Conservation (phyloP, 2,329 filamentous ascomycete species). For the Stromatinia cepivora region DNA sequence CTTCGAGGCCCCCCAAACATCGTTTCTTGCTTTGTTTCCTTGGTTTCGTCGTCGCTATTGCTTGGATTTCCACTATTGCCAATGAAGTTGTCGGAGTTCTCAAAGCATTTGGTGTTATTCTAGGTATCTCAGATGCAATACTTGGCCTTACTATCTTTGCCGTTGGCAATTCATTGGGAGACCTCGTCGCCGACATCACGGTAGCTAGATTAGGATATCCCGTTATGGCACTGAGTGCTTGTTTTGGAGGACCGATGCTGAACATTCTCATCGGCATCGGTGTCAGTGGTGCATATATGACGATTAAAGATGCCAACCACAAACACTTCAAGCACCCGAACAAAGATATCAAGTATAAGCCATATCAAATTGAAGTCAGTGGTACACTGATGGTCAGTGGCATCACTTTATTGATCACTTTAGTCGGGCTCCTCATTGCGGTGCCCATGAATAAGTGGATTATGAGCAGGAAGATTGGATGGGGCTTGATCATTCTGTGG, state of each 20-base stretch:
- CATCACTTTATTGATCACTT: constrained; percentile 76
- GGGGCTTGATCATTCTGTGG: constrained; percentile 79
- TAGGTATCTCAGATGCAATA: constrained; percentile 92
- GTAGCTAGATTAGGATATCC: constrained; percentile 91
- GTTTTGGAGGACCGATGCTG: constrained; percentile 97
- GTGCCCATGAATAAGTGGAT: constrained; percentile 87
- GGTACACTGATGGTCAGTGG: constrained; percentile 84
- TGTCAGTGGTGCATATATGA: constrained; percentile 87
- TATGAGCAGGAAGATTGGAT: constrained; percentile 80
- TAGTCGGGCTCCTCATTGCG: constrained; percentile 73
- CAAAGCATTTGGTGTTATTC: constrained; percentile 87
- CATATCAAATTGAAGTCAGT: constrained; percentile 81
- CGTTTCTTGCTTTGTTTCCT: constrained; percentile 81
- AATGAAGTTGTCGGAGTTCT: constrained; percentile 94
- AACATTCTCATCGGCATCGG: constrained; percentile 96
- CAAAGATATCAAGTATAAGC: constrained; percentile 63
- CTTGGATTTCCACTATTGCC: constrained; percentile 95
- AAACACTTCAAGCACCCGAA: constrained; percentile 67
- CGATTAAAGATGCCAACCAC: constrained; percentile 66
- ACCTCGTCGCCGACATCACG: constrained; percentile 92
- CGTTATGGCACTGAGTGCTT: constrained; percentile 92
- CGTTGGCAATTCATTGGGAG: constrained; percentile 91
- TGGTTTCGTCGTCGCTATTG: constrained; percentile 87
- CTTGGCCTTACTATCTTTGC: constrained; percentile 94
- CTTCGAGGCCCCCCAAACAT: constrained; percentile 67